phyloP scores from a whole-genome alignment of 345 rosid genomes.

The Linum usitatissimum region DNA sequence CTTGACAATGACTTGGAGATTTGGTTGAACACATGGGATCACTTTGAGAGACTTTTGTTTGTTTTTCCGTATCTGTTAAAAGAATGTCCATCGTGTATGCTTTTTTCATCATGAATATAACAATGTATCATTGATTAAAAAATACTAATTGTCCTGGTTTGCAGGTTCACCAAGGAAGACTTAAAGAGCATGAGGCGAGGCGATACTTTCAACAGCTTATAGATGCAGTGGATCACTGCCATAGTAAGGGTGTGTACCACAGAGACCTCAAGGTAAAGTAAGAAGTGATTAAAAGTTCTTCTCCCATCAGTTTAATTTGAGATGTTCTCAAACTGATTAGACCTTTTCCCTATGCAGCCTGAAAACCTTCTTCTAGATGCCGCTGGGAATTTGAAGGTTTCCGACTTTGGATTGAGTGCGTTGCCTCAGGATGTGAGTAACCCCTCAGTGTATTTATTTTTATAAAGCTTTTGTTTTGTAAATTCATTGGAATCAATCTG shows the following conservation, averaged over 20 bases:
- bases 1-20: too few relatives aligned
- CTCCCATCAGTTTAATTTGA: conserved; percentile 8
- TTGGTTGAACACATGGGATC: too few relatives aligned
- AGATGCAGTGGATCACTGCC: conserved; percentile 83
- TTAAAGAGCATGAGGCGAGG: conserved; percentile 61
- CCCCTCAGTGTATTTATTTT: not conserved
- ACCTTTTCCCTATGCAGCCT: conserved; percentile 31
- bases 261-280: conserved; percentile 73
- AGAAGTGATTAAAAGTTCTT: conserved; percentile 9
- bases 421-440: conserved; percentile 46
- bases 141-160: conserved; percentile 3
- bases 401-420: conserved; percentile 80
- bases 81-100: too few relatives aligned
- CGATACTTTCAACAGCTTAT: conserved; percentile 85
- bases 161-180: conserved; percentile 64
- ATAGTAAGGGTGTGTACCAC: conserved; percentile 79
- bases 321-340: conserved; percentile 14
- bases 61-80: too few relatives aligned
- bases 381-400: conserved; percentile 54
- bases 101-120: too few relatives aligned
- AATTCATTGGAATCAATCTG: not conserved
- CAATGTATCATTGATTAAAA: too few relatives aligned
- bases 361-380: conserved; percentile 68
- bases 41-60: too few relatives aligned
- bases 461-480: not conserved